These are phyloP conservation scores for Typha latifolia DNA, from an alignment of 176 grass and related monocot species.

Conservation along the genomic window DNA sequence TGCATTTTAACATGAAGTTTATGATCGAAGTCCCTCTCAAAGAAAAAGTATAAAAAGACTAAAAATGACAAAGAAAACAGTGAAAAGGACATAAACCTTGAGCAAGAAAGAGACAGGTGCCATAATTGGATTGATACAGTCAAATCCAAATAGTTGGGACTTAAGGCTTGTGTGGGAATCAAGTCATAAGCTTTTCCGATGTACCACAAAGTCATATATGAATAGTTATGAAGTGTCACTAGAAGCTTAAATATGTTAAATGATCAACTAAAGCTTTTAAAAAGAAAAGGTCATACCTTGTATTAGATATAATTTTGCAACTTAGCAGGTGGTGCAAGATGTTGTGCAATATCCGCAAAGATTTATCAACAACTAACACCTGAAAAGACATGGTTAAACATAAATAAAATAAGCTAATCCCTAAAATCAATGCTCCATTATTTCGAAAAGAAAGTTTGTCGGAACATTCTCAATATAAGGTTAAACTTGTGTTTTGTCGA, in stretches of 20 bases:
- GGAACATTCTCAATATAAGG: too few relatives aligned
- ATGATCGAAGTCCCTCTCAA: too few relatives aligned
- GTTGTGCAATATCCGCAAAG: slow-evolving; percentile 49
- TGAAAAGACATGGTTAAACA: slow-evolving; percentile 22
- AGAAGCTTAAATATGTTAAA: slow-evolving; percentile 1
- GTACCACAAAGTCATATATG: too few relatives aligned
- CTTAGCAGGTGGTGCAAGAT: slow-evolving; percentile 54
- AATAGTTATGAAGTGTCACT: not conserved
- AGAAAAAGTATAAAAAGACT: not conserved
- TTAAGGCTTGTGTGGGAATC: too few relatives aligned
- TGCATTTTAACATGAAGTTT: too few relatives aligned
- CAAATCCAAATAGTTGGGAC: too few relatives aligned
- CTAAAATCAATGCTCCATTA: not conserved
- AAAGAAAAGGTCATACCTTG: slow-evolving; percentile 46
- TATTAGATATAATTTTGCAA: slow-evolving; percentile 27
- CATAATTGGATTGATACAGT: not conserved
- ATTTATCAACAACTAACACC: slow-evolving; percentile 54
- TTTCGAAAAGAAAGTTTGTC: too few relatives aligned
- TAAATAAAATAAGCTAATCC: not conserved
- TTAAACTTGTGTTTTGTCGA: too few relatives aligned
- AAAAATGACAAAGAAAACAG: not conserved
- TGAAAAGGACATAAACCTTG: not conserved
- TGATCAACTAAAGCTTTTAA: not conserved
- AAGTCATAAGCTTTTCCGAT: too few relatives aligned
- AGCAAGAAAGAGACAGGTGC: not conserved